These are phyloP conservation scores for Nissolia schottii DNA, from an alignment of 306 rosid species.

Conservation along the genomic window DNA sequence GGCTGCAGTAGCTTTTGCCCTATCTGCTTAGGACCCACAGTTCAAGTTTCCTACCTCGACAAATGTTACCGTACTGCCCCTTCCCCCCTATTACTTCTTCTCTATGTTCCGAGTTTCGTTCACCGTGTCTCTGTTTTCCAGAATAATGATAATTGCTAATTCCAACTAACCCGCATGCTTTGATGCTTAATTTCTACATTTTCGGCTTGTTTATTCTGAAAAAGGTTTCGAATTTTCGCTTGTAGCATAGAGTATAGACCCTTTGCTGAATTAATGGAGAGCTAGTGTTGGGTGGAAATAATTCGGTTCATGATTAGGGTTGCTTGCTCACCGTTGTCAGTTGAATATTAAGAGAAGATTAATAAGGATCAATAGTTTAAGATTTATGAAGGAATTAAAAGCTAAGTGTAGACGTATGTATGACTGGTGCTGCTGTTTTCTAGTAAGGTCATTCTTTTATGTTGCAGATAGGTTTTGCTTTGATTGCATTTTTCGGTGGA, in stretches of 20 bases:
- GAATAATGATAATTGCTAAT: background rate
- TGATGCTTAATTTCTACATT: background rate
- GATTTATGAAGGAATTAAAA: background rate
- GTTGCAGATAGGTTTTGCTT: slow-evolving; percentile 83
- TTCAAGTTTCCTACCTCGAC: slow-evolving; percentile 67
- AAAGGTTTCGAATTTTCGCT: background rate
- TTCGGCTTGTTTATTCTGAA: background rate
- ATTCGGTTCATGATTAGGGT: background rate
- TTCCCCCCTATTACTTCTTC: background rate
- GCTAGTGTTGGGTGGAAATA: background rate
- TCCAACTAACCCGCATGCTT: background rate
- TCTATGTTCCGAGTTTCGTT: background rate
- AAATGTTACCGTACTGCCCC: slow-evolving; percentile 57
- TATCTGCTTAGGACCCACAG: slow-evolving; percentile 59
- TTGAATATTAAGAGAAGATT: background rate
- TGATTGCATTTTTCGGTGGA: slow-evolving; percentile 86
- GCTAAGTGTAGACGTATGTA: background rate
- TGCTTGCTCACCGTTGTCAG: background rate
- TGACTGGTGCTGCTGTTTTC: background rate
- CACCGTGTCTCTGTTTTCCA: background rate
- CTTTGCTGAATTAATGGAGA: background rate
- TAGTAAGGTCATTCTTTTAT: slow-evolving; percentile 14
- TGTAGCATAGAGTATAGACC: background rate
- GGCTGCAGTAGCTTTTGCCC: slow-evolving; percentile 56
- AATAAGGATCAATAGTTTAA: background rate